phyloP scores from a whole-genome alignment of 208 protist species.

The Leishmania turanica region DNA sequence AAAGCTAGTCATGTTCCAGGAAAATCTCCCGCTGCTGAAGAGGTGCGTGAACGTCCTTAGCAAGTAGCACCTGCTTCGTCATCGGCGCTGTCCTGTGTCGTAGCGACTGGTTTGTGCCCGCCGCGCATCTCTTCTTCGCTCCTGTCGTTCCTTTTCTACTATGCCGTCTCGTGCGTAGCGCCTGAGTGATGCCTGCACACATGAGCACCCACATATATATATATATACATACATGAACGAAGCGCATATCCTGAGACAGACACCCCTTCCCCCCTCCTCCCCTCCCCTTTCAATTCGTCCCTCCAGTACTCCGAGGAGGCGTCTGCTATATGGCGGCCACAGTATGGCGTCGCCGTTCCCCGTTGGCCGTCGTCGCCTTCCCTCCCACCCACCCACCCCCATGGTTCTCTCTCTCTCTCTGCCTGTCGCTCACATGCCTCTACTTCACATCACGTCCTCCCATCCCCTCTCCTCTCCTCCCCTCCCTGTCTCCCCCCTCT shows the following conservation, averaged over 20 bases:
- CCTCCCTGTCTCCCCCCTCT: background rate
- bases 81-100: background rate
- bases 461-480: background rate
- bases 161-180: background rate
- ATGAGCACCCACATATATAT: background rate
- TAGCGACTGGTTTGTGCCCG: background rate
- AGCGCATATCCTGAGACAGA: background rate
- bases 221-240: background rate
- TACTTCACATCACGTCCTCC: background rate
- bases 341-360: background rate
- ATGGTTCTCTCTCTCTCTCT: background rate
- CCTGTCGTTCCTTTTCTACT: background rate
- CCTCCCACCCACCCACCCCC: background rate
- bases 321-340: background rate
- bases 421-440: background rate
- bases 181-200: background rate
- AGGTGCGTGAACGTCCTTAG: conserved; percentile 33
- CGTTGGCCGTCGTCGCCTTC: background rate
- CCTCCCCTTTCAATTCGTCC: background rate
- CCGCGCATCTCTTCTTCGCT: background rate
- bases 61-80: conserved; percentile 12
- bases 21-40: conserved; percentile 37
- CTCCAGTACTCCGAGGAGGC: background rate
- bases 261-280: background rate
- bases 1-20: conserved; percentile 30